A percentile compares a stretch with the other conserved stretches of the same genome.
Conservation (phyloP, 208 protist genomes). For the Wallacemonas collosoma region DNA sequence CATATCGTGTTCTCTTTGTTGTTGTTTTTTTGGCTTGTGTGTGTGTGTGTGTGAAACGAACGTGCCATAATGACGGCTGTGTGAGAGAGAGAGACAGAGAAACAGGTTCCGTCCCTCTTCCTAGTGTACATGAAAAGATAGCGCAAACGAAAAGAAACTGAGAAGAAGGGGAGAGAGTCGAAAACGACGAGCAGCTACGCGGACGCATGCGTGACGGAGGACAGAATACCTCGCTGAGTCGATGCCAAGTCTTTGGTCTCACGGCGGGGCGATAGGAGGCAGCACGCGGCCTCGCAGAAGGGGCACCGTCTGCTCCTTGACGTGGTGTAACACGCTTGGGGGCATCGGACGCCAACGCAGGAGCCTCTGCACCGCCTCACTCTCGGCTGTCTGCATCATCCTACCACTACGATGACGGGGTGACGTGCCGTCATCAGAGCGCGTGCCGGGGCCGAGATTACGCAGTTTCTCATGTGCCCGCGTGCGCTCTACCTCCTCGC, state of each 20-base stretch:
- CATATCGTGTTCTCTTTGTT: too few relatives aligned
- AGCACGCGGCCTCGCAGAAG: constrained; percentile 23
- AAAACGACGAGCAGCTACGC: too few relatives aligned
- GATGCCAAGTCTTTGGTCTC: neutral
- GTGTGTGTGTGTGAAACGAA: too few relatives aligned
- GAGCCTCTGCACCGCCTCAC: constrained; percentile 65
- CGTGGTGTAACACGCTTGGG: constrained; percentile 36
- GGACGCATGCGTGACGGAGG: too few relatives aligned
- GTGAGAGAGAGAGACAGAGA: constrained; percentile 14
- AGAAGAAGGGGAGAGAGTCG: too few relatives aligned
- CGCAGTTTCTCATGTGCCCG: constrained; percentile 45
- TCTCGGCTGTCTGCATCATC: constrained; percentile 45
- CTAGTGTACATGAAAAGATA: too few relatives aligned
- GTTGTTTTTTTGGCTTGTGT: too few relatives aligned
- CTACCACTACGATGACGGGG: constrained; percentile 11
- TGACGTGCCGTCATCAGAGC: constrained; percentile 4
- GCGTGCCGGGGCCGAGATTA: constrained; percentile 9
- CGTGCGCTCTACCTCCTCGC: constrained; percentile 45
- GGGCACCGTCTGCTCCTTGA: constrained; percentile 44
- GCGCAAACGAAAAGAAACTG: too few relatives aligned
- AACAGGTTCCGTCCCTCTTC: neutral
- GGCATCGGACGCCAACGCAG: constrained; percentile 84
- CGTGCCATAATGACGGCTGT: too few relatives aligned
- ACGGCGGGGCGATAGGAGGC: neutral
- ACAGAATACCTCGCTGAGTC: too few relatives aligned